Evolutionary conservation across 2,329 filamentous ascomycete genomes (phyloP), one percentile per base, ranked within the genome.

Genomic region (Bipolaris sorokiniana): DNA sequence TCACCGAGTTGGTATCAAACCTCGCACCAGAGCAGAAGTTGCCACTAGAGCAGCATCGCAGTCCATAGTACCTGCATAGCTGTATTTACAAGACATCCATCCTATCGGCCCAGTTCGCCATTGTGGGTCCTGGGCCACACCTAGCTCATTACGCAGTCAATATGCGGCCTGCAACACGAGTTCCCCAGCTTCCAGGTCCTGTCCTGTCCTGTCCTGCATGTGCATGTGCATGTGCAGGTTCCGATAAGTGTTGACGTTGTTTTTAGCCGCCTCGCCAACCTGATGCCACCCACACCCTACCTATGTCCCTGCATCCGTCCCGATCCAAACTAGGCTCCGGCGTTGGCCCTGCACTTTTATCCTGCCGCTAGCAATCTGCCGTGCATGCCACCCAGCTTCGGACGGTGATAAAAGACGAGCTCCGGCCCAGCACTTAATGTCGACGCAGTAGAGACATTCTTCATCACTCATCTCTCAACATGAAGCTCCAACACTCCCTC

Each of bases 401-500:
- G 28, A 33, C 9, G 6, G 1, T 10, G 23, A 34, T 46, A 46
- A 46, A 38, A 34, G 44, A 33, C 7, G 18, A 37, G 45, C 18
- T 10, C 13, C 28, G 41, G 40, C 28, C 46, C 34, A 26, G 45
- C 20, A 33, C 40, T 46, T 45, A 9, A 7, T 15, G 16, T 16
- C 18, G 20, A 36, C 20, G n/a, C 36, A 9, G 42, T 13, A 20
- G 33, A 54, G 50, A 23, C 36, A 47, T 34, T 38, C 23, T 20
- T 37, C 41, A 28, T 41, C 34, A 50, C 28, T 31, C 7, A 7
- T 23, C 23, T 37, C 20, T 49, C 54, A 63, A 56, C 38, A 69
- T 68, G 67, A 69, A 57, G 53, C 53, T 65, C 49, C 45, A 63
- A 38, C 56, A 63, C 36, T 16, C 51, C 1, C 33, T 61, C 11